Evolutionary conservation across 257 asterid species (phyloP), one percentile per base, ranked within the genome.

Genomic region (Agastache rugosa): DNA sequence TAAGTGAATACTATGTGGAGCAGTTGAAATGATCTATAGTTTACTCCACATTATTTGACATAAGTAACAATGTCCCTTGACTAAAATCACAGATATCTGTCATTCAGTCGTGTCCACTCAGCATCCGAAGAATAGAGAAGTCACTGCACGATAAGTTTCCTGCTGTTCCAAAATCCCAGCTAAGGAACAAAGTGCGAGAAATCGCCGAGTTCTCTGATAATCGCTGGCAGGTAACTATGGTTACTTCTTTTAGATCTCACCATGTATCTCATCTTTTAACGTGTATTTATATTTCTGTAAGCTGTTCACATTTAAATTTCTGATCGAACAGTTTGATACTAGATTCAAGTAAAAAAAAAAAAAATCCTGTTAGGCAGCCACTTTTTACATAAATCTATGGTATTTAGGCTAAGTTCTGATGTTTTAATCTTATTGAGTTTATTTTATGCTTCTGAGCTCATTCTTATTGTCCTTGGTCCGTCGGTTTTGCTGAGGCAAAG

Each of bases 121-220:
- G 91, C 77, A 86, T 92, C 48, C 83, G 78, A 80, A 87, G 86
- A 73, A 76, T 94, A 80, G 85, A 72, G 39, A 85, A 89, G 79
- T 68, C 76, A 10, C 87, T 92, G 72, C 91, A 77, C 6, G 73
- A 59, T 25, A 87, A 83, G 78, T 90, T 92, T 77, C 97, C 97
- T 4, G 72, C 82, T 59, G 59, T 84, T 20, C 67, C 90, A 16
- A 92, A 88, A 83, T 71, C 93, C 72, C 94, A 87, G 63, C 65
- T 95, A 63, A 83, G 89, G 78, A 89, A 77, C 50, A 90, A 92
- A 86, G 97, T 95, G 84, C 91, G 90, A 45, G 97, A 90, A 83
- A 81, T 92, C 67, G 79, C 98, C 3, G 91, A 87, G 29, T 92
- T 86, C 79, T 72, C 80, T 47, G 89, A 90, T 25, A 89, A 91